Conservation (phyloP, 805 yeast species). For the Lachancea cidri region DNA sequence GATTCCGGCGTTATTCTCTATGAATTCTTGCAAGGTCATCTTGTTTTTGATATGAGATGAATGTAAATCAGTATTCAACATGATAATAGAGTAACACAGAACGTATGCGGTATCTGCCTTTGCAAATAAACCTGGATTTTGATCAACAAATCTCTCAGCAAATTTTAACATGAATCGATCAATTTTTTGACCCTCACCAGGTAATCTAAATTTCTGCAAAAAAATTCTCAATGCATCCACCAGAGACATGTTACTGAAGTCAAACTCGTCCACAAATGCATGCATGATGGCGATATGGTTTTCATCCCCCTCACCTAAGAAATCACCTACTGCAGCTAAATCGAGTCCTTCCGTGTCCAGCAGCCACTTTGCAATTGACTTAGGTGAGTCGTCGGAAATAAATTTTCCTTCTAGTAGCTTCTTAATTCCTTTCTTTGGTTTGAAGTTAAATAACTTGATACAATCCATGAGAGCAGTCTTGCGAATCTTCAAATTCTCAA, state of each 20-base stretch:
- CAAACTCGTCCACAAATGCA: slow-evolving; percentile 84
- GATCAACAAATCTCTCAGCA: slow-evolving; percentile 86
- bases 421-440: slow-evolving; percentile 75
- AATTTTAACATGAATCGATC: slow-evolving; percentile 95
- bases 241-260: slow-evolving; percentile 62
- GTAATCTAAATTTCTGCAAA: slow-evolving; percentile 84
- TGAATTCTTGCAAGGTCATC: slow-evolving; percentile 85
- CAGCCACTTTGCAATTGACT: slow-evolving; percentile 68
- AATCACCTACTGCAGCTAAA: slow-evolving; percentile 84
- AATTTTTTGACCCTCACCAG: slow-evolving; percentile 97
- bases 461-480: slow-evolving; percentile 80
- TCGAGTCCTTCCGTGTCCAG: slow-evolving; percentile 73
- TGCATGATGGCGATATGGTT: slow-evolving; percentile 81
- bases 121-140: slow-evolving; percentile 82
- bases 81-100: slow-evolving; percentile 82
- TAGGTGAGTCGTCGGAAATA: slow-evolving; percentile 54
- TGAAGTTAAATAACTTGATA: slow-evolving; percentile 71
- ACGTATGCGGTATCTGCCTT: slow-evolving; percentile 94
- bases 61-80: slow-evolving; percentile 93
- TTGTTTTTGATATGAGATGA: slow-evolving; percentile 78
- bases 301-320: slow-evolving; percentile 82
- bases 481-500: slow-evolving; percentile 76
- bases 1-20: slow-evolving; percentile 83
- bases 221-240: slow-evolving; percentile 83
- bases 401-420: slow-evolving; percentile 59